Percentiles rank a stretch among this genome's conserved stretches.
phyloP scores from a whole-genome alignment of 2,329 filamentous ascomycete genomes.

The Trichophyton mentagrophytes region DNA sequence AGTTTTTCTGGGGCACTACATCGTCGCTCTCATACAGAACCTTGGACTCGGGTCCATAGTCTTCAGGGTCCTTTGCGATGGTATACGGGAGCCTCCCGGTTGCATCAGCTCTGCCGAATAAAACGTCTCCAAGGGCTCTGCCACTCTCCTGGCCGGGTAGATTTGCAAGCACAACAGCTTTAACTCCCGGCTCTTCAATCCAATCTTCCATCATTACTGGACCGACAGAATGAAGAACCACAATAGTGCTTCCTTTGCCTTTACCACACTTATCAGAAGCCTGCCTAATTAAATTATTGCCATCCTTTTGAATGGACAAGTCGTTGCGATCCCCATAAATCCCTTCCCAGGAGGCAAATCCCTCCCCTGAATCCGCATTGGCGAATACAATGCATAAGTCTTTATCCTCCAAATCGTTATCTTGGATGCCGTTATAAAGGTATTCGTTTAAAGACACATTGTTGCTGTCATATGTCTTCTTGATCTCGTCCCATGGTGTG shows the following conservation, averaged over 20 bases:
- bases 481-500: conserved; percentile 28
- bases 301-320: conserved; percentile 58
- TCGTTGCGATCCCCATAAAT: conserved; percentile 44
- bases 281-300: conserved; percentile 57
- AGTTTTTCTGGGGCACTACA: conserved; percentile 66
- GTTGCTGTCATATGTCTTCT: conserved; percentile 30
- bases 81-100: conserved; percentile 52
- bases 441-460: conserved; percentile 39
- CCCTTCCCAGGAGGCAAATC: conserved; percentile 40
- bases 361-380: conserved; percentile 38
- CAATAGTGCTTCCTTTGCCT: conserved; percentile 56
- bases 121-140: conserved; percentile 34
- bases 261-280: conserved; percentile 56
- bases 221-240: conserved; percentile 76
- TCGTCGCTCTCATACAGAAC: conserved; percentile 58
- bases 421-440: conserved; percentile 35
- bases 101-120: conserved; percentile 34
- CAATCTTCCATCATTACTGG: conserved; percentile 49
- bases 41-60: conserved; percentile 55
- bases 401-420: conserved; percentile 28
- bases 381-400: conserved; percentile 38
- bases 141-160: conserved; percentile 46
- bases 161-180: conserved; percentile 51
- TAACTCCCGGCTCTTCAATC: conserved; percentile 51
- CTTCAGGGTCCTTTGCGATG: conserved; percentile 41